A percentile compares a stretch with the other conserved stretches of the same genome.
These are phyloP conservation scores for Nemophila menziesii DNA, from an alignment of 257 asterid species.

Conservation along the genomic window DNA sequence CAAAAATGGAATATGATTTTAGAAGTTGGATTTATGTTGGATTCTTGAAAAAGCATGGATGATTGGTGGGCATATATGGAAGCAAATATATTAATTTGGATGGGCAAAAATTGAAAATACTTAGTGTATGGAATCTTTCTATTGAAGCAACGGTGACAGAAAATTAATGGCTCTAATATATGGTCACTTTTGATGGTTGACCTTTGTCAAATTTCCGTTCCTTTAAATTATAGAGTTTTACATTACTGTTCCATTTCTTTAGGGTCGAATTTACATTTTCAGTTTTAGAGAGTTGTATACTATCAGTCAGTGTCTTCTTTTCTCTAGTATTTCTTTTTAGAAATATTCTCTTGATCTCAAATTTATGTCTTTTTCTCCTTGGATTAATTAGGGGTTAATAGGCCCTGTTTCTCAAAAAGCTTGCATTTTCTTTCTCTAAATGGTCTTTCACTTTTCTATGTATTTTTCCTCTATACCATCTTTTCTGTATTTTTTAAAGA, in stretches of 20 bases:
- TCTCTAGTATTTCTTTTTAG: background rate
- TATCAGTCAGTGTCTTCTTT: constrained; percentile 14
- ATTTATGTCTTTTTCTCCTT: background rate
- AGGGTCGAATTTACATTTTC: constrained; percentile 7
- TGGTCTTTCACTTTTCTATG: constrained; percentile 2
- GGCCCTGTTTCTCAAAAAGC: background rate
- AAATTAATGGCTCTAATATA: constrained; percentile 2
- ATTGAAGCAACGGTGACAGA: background rate
- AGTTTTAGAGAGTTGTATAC: constrained; percentile 25
- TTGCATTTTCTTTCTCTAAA: background rate
- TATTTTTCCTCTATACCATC: constrained; percentile 29
- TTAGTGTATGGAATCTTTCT: background rate
- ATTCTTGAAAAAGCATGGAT: background rate
- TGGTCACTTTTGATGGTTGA: constrained; percentile 10
- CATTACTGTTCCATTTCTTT: constrained; percentile 10
- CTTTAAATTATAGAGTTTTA: constrained; percentile 8
- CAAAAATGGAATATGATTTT: constrained; percentile 4
- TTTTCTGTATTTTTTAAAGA: constrained; percentile 54
- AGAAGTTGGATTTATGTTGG: background rate
- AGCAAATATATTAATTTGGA: background rate
- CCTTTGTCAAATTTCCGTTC: background rate
- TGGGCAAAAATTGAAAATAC: no score
- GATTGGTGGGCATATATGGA: background rate
- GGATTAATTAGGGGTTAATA: background rate
- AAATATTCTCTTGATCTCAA: background rate